phyloP scores from a whole-genome alignment of 345 rosid species.

The Acer negundo region DNA sequence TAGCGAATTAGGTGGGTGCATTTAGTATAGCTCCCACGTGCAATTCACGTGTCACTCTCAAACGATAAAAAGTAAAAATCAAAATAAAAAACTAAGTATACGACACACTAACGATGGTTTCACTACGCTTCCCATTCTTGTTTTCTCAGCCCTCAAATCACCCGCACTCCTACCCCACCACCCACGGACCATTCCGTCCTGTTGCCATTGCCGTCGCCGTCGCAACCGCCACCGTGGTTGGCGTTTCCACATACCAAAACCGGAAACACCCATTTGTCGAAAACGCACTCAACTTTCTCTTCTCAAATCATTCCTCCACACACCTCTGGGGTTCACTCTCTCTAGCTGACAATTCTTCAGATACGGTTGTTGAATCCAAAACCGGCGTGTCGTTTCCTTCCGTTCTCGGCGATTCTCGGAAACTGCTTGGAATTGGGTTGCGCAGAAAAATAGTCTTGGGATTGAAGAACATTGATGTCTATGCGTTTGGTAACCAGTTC shows the following conservation, averaged over 20 bases:
- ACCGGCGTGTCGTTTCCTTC: constrained; percentile 69
- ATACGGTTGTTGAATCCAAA: constrained; percentile 59
- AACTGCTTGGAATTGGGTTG: constrained; percentile 75
- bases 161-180: neutral
- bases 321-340: constrained; percentile 67
- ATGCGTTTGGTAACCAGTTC: constrained; percentile 62
- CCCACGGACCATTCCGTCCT: constrained; percentile 29
- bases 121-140: constrained; percentile 82
- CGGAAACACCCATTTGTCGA: constrained; percentile 35
- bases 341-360: constrained; percentile 59
- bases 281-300: constrained; percentile 37
- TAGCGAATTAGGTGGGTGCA: too few relatives aligned
- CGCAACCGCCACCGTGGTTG: constrained; percentile 46
- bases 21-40: neutral
- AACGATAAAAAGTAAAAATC: neutral
- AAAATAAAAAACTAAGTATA: neutral
- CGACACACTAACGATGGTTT: constrained; percentile 36
- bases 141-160: constrained; percentile 61
- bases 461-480: constrained; percentile 82
- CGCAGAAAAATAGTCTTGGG: constrained; percentile 75
- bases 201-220: constrained; percentile 38
- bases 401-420: constrained; percentile 48
- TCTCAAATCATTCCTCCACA: constrained; percentile 32
- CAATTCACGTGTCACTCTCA: neutral
- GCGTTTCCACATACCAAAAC: constrained; percentile 41